Evolutionary conservation across 192 early-diverging fungal genomes (phyloP), one percentile per base, ranked within the genome.

Genomic region (Backusella psychrophila): DNA sequence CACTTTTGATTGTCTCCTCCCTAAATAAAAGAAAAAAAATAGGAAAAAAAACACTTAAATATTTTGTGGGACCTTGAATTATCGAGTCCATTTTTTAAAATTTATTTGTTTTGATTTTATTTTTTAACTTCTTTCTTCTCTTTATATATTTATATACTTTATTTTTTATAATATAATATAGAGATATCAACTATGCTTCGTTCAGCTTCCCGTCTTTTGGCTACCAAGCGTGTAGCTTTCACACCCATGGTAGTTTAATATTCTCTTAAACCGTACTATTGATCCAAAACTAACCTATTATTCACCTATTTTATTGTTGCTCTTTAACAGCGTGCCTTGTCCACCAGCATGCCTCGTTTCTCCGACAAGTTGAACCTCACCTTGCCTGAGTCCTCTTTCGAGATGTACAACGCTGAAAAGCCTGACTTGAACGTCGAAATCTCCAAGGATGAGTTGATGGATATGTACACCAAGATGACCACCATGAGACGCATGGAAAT

Each of bases 401-500:
- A 92, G 78, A 84, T 89, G 72, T 95, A 97, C 89, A 93, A 97
- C 80, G 93, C 91, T 80, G 93, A 93, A 9, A 80, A 78, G 26
- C 93, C 94, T n/a, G 80, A 85, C 42, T 84, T 90, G 34, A 83
- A 88, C 52, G 76, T 94, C 38, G 84, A 87, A 33, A 77, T 93
- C 69, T 88, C 90, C 76, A 91, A 91, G 82, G 82, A 87, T 2
- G 94, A 97, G 71, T 78, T 93, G 70, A 38, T 99, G 35, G 79
- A 86, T 34, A 83, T 99, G 87, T 99, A 97, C 88, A 90, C 86
- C 77, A 87, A 87, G 79, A 97, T 99, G 96, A 91, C 92, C 73
- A 80, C 77, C 70, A 96, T 99, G 87, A 87, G 97, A 68, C 88
- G 96, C 39, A 84, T 99, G 82, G 97, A 99, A 87, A 96, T 91